A percentile compares a stretch with the other conserved stretches of the same genome.
Conservation (phyloP, 768 basidiomycete genomes). For the Pholiota microspora region DNA sequence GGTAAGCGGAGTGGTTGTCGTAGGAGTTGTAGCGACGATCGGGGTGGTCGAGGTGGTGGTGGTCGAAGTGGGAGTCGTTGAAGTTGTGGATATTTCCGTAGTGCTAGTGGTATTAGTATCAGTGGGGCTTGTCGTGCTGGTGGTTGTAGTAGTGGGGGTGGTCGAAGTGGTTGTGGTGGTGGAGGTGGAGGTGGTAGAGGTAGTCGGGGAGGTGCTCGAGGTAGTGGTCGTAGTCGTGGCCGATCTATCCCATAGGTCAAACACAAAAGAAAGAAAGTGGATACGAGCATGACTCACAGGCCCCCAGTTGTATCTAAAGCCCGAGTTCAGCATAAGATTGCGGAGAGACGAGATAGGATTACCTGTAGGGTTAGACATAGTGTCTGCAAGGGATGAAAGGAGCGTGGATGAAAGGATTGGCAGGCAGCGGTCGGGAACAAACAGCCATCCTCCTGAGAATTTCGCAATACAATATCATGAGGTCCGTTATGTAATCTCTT, state of each 20-base stretch:
- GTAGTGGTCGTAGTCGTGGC: neutral
- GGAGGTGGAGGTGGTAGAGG: neutral
- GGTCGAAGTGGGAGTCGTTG: neutral
- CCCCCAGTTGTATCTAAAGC: neutral
- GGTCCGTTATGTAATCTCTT: neutral
- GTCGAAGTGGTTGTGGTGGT: slow-evolving; percentile 6
- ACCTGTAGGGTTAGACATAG: neutral
- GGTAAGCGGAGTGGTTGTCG: neutral
- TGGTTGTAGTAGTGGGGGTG: slow-evolving; percentile 9
- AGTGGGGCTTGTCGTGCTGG: slow-evolving; percentile 12
- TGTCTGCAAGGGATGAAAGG: neutral
- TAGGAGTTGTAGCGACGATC: neutral
- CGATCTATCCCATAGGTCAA: neutral
- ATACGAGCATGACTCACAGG: neutral
- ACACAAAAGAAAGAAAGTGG: too few relatives aligned
- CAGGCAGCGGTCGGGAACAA: neutral
- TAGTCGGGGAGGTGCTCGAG: neutral
- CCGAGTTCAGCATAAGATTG: neutral
- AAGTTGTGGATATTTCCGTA: neutral
- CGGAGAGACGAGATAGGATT: neutral
- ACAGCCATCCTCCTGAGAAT: neutral
- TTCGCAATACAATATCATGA: neutral
- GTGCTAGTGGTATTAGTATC: slow-evolving; percentile 1
- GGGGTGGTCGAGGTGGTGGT: slow-evolving; percentile 5
- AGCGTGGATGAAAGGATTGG: neutral